phyloP scores from a whole-genome alignment of 768 basidiomycete genomes.

The Multifurca ochricompacta region DNA sequence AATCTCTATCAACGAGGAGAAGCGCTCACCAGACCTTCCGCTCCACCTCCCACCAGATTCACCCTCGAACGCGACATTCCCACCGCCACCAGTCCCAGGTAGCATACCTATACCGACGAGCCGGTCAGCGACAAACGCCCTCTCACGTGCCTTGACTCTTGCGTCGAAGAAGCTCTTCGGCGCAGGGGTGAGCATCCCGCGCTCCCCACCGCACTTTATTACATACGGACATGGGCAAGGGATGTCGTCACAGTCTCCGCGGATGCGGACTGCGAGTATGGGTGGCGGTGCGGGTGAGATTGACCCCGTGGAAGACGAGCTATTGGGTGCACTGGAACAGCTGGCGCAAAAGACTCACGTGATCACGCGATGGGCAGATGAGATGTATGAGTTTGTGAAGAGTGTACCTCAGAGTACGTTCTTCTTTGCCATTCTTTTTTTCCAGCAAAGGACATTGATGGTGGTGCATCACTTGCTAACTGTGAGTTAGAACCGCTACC shows the following conservation, averaged over 20 bases:
- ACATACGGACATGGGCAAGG: slow-evolving; percentile 24
- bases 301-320: slow-evolving; percentile 72
- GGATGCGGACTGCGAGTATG: slow-evolving; percentile 32
- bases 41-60: slow-evolving; percentile 26
- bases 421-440: not conserved
- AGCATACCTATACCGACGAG: slow-evolving; percentile 56
- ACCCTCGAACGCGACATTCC: slow-evolving; percentile 42
- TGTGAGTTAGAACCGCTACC: slow-evolving; percentile 59
- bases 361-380: slow-evolving; percentile 88
- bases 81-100: slow-evolving; percentile 48
- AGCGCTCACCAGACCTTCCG: slow-evolving; percentile 27
- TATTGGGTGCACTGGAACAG: slow-evolving; percentile 79
- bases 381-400: slow-evolving; percentile 86
- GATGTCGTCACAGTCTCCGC: slow-evolving; percentile 23
- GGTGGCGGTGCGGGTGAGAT: slow-evolving; percentile 23
- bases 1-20: slow-evolving; percentile 43
- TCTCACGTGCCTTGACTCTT: slow-evolving; percentile 70
- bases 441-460: slow-evolving; percentile 11
- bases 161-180: slow-evolving; percentile 82
- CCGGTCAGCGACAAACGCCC: slow-evolving; percentile 61
- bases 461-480: not conserved
- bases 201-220: slow-evolving; percentile 29
- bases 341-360: slow-evolving; percentile 95
- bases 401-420: slow-evolving; percentile 73
- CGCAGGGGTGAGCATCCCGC: slow-evolving; percentile 33